phyloP scores from a whole-genome alignment of 495 filamentous ascomycete species.

The Pyrenula massariospora region DNA sequence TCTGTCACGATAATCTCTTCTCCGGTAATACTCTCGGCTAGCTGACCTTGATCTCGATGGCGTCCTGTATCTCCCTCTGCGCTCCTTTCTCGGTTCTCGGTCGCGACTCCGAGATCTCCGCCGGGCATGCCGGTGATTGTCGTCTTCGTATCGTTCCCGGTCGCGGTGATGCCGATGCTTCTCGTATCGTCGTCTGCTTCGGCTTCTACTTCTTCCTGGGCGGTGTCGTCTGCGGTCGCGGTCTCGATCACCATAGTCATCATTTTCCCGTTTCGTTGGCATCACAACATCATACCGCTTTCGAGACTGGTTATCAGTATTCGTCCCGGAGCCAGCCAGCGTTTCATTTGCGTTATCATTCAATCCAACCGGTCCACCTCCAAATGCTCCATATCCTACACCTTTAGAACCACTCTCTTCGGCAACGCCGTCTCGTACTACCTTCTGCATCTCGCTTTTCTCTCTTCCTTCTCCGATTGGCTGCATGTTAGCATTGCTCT shows the following conservation, averaged over 20 bases:
- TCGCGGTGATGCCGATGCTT: background rate
- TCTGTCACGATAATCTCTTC: background rate
- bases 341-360: conserved; percentile 10
- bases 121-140: conserved; percentile 22
- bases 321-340: conserved; percentile 10
- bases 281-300: background rate
- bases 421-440: conserved; percentile 17
- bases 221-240: background rate
- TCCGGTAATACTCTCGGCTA: background rate
- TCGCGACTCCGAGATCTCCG: conserved; percentile 25
- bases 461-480: conserved; percentile 20
- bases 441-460: conserved; percentile 12
- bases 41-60: conserved; percentile 9
- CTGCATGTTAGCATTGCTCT: conserved; percentile 29
- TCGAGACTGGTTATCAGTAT: background rate
- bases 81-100: conserved; percentile 17
- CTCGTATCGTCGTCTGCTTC: conserved; percentile 8
- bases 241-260: conserved; percentile 9
- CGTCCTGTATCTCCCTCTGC: conserved; percentile 21
- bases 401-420: conserved; percentile 17
- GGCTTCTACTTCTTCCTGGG: conserved; percentile 17
- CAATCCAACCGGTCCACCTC: background rate
- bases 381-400: conserved; percentile 11
- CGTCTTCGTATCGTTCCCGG: conserved; percentile 8
- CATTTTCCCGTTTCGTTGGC: conserved; percentile 5